Percentiles rank a stretch among this genome's conserved stretches.
phyloP scores from a whole-genome alignment of 164 flowering plant genomes.

The Vitis labrusca region DNA sequence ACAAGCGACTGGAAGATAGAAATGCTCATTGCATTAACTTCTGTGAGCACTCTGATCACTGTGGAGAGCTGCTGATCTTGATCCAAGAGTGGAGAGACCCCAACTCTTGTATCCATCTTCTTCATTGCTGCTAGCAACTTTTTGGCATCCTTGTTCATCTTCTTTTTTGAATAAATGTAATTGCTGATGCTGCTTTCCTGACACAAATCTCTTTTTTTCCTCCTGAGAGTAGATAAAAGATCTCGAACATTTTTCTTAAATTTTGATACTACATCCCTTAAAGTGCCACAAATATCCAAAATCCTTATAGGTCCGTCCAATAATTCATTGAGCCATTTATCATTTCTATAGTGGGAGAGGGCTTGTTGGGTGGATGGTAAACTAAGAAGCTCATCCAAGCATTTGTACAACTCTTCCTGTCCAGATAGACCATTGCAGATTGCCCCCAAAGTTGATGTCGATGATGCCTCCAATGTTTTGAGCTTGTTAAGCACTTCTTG shows the following conservation, averaged over 20 bases:
- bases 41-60: conserved; percentile 30
- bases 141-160: conserved; percentile 27
- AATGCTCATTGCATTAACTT: conserved; percentile 27
- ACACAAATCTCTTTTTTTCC: conserved; percentile 27
- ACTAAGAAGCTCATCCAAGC: conserved; percentile 29
- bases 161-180: conserved; percentile 26
- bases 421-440: conserved; percentile 21
- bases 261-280: conserved; percentile 20
- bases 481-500: conserved; percentile 38
- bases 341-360: conserved; percentile 13
- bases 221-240: conserved; percentile 23
- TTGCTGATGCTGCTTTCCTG: conserved; percentile 11
- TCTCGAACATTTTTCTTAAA: conserved; percentile 21
- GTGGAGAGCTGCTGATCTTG: conserved; percentile 13
- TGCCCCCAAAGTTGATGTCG: conserved; percentile 18
- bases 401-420: conserved; percentile 31
- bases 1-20: conserved; percentile 34
- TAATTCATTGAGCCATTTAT: conserved; percentile 14
- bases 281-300: conserved; percentile 24
- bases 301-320: conserved; percentile 30
- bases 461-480: conserved; percentile 18
- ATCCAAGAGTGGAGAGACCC: neutral
- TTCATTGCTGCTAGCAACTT: conserved; percentile 22
- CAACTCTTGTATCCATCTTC: conserved; percentile 16
- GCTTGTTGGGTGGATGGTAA: conserved; percentile 29